Evolutionary conservation across 1,284 basidiomycete genomes (phyloP), one percentile per base, ranked within the genome.

Genomic region (Irpex sp.): DNA sequence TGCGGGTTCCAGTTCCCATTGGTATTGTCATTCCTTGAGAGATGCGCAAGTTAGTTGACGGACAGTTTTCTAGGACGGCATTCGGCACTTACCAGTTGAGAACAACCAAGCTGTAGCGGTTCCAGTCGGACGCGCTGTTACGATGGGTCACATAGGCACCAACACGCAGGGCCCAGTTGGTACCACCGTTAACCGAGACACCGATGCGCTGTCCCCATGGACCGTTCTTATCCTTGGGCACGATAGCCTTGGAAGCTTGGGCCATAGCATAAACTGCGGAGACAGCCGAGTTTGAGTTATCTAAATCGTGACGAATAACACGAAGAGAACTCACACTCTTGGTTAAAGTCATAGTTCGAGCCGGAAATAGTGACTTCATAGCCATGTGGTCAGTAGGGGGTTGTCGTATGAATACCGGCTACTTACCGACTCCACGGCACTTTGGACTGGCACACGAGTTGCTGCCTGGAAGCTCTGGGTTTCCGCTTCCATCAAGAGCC

Each of bases 211-310:
- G 78, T 7, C 85, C 91, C 68, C 79, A 90, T 0, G 89, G 87
- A 1, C 91, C 90, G 2, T 84, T 86, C 0, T 71, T 69, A 60
- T 92, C 90, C 60, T 84, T 83, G 0, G 90, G 91, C 17, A 88
- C 76, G 65, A 89, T 82, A 0, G 88, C 90, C 70, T 89, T 89
- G 19, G 87, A 88, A 0, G 85, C 85, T 63, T 92, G 89, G 1
- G 87, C 88, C 84, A 91, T 88, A 0, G 85, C 75, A 65, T 89
- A 92, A 74, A 88, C 90, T 89, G 65, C 17, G 51, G 17, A 6
- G 40, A 38, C 9, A 56, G 57, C 40, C 51, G 21, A 40, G 37
- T n/a, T 13, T n/a, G 49, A 51, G 44, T n/a, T 47, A 26, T 59
- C 17, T 48, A 21, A n/a, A 37, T 13, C 37, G 3, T n/a, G 1